A percentile compares a stretch with the other conserved stretches of the same genome.
Conservation (phyloP, 2,329 filamentous ascomycete genomes). For the Rugonectria rugulosa region DNA sequence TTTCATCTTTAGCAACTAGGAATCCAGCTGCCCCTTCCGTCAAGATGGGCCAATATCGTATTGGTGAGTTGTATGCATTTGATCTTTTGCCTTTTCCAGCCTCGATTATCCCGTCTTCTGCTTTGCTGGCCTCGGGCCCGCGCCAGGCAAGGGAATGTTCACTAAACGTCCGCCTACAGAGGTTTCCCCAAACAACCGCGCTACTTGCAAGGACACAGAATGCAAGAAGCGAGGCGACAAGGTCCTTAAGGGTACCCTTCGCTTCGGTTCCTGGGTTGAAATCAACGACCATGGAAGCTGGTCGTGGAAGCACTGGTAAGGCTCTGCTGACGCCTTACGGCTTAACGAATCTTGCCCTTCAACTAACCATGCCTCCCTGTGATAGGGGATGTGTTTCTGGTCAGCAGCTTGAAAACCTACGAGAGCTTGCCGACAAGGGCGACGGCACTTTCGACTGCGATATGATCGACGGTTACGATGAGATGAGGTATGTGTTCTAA, state of each 20-base stretch:
- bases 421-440: constrained; percentile 59
- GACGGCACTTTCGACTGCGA: constrained; percentile 66
- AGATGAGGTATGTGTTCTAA: constrained; percentile 60
- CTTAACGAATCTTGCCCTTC: background rate
- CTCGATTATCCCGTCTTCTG: constrained; percentile 1
- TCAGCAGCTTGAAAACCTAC: constrained; percentile 71
- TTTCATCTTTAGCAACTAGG: constrained; percentile 7
- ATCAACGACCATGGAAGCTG: constrained; percentile 69
- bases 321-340: constrained; percentile 3
- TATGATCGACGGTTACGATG: constrained; percentile 81
- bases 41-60: constrained; percentile 56
- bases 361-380: constrained; percentile 3
- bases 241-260: constrained; percentile 80
- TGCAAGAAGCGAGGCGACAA: constrained; percentile 77
- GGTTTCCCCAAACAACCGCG: constrained; percentile 72
- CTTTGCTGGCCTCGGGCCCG: background rate
- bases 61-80: constrained; percentile 49
- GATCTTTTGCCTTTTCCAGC: background rate
- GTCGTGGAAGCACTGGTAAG: constrained; percentile 88
- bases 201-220: constrained; percentile 74
- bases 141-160: constrained; percentile 18
- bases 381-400: constrained; percentile 89
- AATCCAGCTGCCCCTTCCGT: constrained; percentile 11
- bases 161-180: constrained; percentile 60
- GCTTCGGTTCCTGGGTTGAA: constrained; percentile 77